A percentile compares a stretch with the other conserved stretches of the same genome.
Evolutionary conservation across 371 early-diverging fungal species (phyloP).

Genomic region (Mortierella sp.): DNA sequence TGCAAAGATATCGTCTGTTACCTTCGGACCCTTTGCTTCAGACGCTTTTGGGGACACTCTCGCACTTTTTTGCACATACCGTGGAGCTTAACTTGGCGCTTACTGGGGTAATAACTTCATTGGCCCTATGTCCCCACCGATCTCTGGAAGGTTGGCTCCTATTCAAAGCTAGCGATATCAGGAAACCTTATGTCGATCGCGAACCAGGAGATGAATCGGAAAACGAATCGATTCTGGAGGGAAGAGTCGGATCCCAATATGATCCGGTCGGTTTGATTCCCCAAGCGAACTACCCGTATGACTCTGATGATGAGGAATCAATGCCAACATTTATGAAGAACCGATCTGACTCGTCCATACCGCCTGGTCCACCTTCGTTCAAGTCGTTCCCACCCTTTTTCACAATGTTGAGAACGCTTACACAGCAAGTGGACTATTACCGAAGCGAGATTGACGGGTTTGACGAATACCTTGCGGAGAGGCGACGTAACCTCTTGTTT

Average conservation of each 20-base stretch:
- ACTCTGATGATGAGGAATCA: slow-evolving; percentile 42
- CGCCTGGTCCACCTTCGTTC: slow-evolving; percentile 51
- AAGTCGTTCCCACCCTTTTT: slow-evolving; percentile 74
- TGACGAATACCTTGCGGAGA: slow-evolving; percentile 67
- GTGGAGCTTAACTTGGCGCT: slow-evolving; percentile 90
- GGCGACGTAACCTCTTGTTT: slow-evolving; percentile 62
- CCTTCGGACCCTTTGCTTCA: slow-evolving; percentile 76
- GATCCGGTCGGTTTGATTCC: background rate
- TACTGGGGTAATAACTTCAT: slow-evolving; percentile 86
- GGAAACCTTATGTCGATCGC: slow-evolving; percentile 53
- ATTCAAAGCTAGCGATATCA: slow-evolving; percentile 72
- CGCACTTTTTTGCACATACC: slow-evolving; percentile 88
- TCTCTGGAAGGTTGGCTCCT: slow-evolving; percentile 84
- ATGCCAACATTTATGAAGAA: slow-evolving; percentile 19
- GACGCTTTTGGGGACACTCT: slow-evolving; percentile 69
- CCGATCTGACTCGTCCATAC: background rate
- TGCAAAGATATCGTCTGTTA: slow-evolving; percentile 63
- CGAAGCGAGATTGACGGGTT: slow-evolving; percentile 71
- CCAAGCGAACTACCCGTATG: background rate
- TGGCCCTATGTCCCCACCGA: slow-evolving; percentile 81
- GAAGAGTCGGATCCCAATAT: background rate
- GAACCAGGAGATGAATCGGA: slow-evolving; percentile 39
- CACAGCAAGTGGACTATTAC: slow-evolving; percentile 76
- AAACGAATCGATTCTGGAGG: background rate
- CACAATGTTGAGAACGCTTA: slow-evolving; percentile 70